A percentile compares a stretch with the other conserved stretches of the same genome.
phyloP scores from a whole-genome alignment of 257 asterid genomes.

The Solanum pimpinellifolium region DNA sequence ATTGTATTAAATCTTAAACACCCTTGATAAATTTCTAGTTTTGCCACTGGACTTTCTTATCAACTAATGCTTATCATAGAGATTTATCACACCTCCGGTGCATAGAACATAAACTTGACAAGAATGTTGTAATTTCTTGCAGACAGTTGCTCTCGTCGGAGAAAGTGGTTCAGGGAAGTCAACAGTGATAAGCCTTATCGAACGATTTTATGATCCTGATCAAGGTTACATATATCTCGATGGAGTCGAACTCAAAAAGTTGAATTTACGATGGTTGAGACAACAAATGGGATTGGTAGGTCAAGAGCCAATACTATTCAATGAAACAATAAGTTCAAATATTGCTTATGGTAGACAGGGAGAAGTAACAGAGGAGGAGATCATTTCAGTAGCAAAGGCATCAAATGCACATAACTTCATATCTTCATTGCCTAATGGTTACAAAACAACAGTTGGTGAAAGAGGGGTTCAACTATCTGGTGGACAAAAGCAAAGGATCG shows the following conservation, averaged over 20 bases:
- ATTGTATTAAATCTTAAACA: background rate
- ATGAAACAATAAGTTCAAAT: constrained; percentile 10
- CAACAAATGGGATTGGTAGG: constrained; percentile 20
- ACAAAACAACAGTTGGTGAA: constrained; percentile 37
- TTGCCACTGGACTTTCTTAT: background rate
- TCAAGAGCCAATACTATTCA: constrained; percentile 11
- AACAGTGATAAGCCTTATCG: constrained; percentile 17
- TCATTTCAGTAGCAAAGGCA: constrained; percentile 1
- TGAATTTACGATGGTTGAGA: constrained; percentile 10
- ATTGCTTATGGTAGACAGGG: constrained; percentile 10
- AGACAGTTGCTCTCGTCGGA: constrained; percentile 32
- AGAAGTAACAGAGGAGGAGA: constrained; percentile 5
- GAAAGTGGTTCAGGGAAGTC: constrained; percentile 38
- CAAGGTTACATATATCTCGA: constrained; percentile 6
- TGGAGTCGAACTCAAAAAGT: constrained; percentile 3
- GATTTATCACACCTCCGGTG: background rate
- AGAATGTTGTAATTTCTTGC: background rate
- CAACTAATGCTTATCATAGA: background rate
- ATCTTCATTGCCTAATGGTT: constrained; percentile 19
- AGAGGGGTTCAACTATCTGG: constrained; percentile 36
- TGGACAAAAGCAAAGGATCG: constrained; percentile 46
- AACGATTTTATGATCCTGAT: constrained; percentile 10
- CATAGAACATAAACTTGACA: background rate
- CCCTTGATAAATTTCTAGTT: background rate
- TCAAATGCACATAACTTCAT: constrained; percentile 19